A percentile compares a stretch with the other conserved stretches of the same genome.
phyloP scores from a whole-genome alignment of 2,329 filamentous ascomycete species.

The Microdochium bolleyi region DNA sequence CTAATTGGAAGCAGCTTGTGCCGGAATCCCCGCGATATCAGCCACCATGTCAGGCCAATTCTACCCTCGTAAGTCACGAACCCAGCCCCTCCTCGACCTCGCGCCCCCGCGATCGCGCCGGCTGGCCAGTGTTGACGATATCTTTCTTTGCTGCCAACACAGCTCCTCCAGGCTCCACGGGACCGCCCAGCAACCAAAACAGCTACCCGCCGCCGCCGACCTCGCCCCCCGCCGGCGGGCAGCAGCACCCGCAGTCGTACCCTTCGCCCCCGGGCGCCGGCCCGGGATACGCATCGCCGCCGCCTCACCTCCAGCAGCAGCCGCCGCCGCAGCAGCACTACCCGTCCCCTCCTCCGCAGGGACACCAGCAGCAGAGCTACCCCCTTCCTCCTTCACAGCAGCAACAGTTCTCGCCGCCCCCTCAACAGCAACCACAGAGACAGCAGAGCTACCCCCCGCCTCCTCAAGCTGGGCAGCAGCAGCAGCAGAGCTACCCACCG shows the following conservation, averaged over 20 bases:
- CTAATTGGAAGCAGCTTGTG: neutral
- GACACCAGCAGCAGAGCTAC: slow-evolving; percentile 17
- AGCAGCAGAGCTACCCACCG: slow-evolving; percentile 17
- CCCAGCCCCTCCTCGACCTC: neutral
- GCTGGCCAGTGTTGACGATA: slow-evolving; percentile 7
- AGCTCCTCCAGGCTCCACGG: slow-evolving; percentile 33
- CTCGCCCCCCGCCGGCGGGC: slow-evolving; percentile 36
- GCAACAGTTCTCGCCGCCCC: slow-evolving; percentile 12
- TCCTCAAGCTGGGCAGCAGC: slow-evolving; percentile 9
- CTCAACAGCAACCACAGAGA: slow-evolving; percentile 11
- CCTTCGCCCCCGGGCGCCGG: slow-evolving; percentile 29
- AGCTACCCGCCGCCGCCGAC: slow-evolving; percentile 38
- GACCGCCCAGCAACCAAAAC: slow-evolving; percentile 24
- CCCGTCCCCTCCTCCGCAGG: slow-evolving; percentile 10
- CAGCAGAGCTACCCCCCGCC: slow-evolving; percentile 10
- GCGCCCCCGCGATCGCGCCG: slow-evolving; percentile 2
- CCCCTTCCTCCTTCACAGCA: slow-evolving; percentile 14
- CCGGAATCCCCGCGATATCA: neutral
- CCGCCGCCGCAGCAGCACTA: slow-evolving; percentile 12
- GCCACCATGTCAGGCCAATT: slow-evolving; percentile 33
- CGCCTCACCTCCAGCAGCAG: slow-evolving; percentile 9
- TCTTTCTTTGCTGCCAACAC: slow-evolving; percentile 4
- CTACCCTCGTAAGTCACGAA: slow-evolving; percentile 34
- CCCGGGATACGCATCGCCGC: slow-evolving; percentile 21
- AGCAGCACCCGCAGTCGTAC: slow-evolving; percentile 36